Conservation (phyloP, 2,329 filamentous ascomycete genomes). For the Neopestalotiopsis sp. region DNA sequence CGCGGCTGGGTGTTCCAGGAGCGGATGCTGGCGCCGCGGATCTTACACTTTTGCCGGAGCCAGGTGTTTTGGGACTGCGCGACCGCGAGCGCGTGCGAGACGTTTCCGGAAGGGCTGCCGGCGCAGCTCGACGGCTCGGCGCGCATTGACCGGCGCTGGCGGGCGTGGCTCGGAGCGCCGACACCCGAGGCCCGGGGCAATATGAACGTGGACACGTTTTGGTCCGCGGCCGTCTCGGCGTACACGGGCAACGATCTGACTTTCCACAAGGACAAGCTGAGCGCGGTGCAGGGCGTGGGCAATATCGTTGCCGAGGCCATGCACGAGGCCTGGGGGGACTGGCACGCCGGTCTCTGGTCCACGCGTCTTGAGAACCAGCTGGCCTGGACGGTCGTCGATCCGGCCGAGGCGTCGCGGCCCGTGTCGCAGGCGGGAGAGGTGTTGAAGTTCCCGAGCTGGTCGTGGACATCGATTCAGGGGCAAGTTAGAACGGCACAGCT, state of each 20-base stretch:
- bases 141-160: slow-evolving; percentile 24
- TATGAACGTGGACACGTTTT: slow-evolving; percentile 25
- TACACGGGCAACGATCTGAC: slow-evolving; percentile 29
- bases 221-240: slow-evolving; percentile 24
- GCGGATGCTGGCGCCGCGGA: slow-evolving; percentile 28
- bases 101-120: slow-evolving; percentile 25
- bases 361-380: slow-evolving; percentile 26
- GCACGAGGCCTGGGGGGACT: slow-evolving; percentile 16
- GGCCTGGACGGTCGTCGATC: slow-evolving; percentile 23
- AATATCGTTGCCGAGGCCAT: slow-evolving; percentile 24
- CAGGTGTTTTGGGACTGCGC: slow-evolving; percentile 34
- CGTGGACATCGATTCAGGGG: slow-evolving; percentile 17
- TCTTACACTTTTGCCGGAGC: slow-evolving; percentile 26
- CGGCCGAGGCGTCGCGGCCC: not conserved
- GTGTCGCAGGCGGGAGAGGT: too few species aligned
- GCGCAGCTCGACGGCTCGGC: slow-evolving; percentile 20
- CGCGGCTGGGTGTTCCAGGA: slow-evolving; percentile 31
- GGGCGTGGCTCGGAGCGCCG: slow-evolving; percentile 16
- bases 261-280: slow-evolving; percentile 21
- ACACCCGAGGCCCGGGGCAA: slow-evolving; percentile 9
- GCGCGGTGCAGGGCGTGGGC: slow-evolving; percentile 28
- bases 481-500: slow-evolving; percentile 21
- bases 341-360: slow-evolving; percentile 26
- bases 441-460: slow-evolving; percentile 14
- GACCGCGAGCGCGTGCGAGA: slow-evolving; percentile 26